Conservation (phyloP, 495 filamentous ascomycete species). For the Thermothielavioides terrestris region DNA sequence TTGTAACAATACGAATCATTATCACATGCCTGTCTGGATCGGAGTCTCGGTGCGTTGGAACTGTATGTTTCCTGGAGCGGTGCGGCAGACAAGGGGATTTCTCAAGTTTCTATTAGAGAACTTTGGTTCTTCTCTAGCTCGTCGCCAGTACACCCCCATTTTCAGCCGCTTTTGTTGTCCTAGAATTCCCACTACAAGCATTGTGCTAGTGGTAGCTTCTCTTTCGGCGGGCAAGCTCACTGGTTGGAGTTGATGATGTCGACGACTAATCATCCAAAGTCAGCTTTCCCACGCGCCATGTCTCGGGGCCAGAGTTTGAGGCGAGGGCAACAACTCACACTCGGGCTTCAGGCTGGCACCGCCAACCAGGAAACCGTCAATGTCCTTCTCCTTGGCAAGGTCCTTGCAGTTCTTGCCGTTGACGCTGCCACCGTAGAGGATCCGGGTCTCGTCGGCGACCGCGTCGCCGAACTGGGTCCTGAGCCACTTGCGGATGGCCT, state of each 20-base stretch:
- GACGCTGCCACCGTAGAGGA: slow-evolving; percentile 94
- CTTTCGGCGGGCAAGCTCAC: slow-evolving; percentile 17
- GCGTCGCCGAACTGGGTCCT: slow-evolving; percentile 58
- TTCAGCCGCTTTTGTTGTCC: slow-evolving; percentile 1
- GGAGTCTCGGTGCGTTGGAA: background rate
- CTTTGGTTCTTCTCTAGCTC: slow-evolving; percentile 7
- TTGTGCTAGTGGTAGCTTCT: background rate
- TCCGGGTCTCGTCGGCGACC: slow-evolving; percentile 68
- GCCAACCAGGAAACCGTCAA: slow-evolving; percentile 97
- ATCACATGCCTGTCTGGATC: background rate
- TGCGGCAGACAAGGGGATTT: background rate
- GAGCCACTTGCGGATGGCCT: slow-evolving; percentile 85
- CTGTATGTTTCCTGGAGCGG: background rate
- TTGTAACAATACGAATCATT: slow-evolving; percentile 7
- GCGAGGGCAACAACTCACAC: slow-evolving; percentile 55
- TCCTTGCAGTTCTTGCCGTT: slow-evolving; percentile 97
- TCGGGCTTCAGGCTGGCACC: slow-evolving; percentile 98
- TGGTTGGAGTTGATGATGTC: slow-evolving; percentile 53
- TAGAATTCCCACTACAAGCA: slow-evolving; percentile 2
- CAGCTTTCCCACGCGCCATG: too few relatives aligned
- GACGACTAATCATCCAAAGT: slow-evolving; percentile 40
- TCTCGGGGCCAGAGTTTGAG: too few relatives aligned
- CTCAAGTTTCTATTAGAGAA: background rate
- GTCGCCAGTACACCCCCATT: slow-evolving; percentile 3
- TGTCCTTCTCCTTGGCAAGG: slow-evolving; percentile 80